A percentile compares a stretch with the other conserved stretches of the same genome.
These are phyloP conservation scores for Lotmaria passim DNA, from an alignment of 208 protist species.

Conservation along the genomic window DNA sequence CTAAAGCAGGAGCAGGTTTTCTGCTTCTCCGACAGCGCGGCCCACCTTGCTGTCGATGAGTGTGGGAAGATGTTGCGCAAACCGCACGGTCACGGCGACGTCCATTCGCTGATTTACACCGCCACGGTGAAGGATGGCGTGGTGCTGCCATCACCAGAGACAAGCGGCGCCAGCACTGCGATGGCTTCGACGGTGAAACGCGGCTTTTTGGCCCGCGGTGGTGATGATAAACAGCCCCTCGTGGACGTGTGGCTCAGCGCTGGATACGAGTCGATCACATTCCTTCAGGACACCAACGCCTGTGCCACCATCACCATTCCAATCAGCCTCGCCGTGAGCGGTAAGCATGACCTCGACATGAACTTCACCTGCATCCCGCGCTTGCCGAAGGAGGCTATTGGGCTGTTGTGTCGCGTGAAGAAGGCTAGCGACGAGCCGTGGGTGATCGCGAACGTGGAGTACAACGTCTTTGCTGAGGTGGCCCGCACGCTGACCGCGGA, in stretches of 20 bases:
- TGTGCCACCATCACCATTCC: constrained; percentile 71
- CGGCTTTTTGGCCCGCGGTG: constrained; percentile 11
- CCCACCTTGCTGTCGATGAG: constrained; percentile 73
- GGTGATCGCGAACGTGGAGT: constrained; percentile 79
- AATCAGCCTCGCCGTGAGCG: constrained; percentile 82
- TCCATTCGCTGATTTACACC: constrained; percentile 88
- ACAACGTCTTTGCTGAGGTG: constrained; percentile 81
- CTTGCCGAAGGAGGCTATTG: constrained; percentile 81
- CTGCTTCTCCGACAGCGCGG: constrained; percentile 78
- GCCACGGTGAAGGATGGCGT: constrained; percentile 25
- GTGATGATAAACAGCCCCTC: constrained; percentile 27
- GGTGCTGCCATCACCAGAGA: neutral
- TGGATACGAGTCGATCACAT: constrained; percentile 80
- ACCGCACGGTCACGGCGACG: constrained; percentile 95
- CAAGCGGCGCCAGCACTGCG: neutral
- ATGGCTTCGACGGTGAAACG: neutral
- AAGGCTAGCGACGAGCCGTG: constrained; percentile 33
- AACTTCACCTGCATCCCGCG: constrained; percentile 93
- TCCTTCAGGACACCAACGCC: constrained; percentile 96
- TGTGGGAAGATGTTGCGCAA: constrained; percentile 78
- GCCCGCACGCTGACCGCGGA: constrained; percentile 46
- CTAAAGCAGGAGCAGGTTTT: constrained; percentile 92
- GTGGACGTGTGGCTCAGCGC: constrained; percentile 54
- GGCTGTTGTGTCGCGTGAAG: constrained; percentile 58
- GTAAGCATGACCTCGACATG: constrained; percentile 62